Evolutionary conservation across 768 basidiomycete genomes (phyloP).

Genomic region (Asterophora lycoperdoides): DNA sequence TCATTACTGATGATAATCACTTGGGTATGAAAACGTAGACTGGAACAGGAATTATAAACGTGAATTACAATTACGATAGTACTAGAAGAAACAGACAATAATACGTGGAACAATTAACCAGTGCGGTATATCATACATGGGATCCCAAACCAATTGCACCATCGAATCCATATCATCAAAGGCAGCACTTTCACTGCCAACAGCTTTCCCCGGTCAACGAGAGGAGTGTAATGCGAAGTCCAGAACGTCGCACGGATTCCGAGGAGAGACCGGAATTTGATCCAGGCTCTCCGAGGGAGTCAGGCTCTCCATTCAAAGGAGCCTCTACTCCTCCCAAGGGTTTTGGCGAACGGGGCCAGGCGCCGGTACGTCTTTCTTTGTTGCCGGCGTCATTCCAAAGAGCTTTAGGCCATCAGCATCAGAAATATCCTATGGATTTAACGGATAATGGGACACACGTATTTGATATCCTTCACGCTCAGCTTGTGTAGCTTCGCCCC

Average conservation of each 20-base stretch:
- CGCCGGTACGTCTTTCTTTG: background rate
- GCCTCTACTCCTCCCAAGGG: background rate
- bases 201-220: too few relatives aligned
- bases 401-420: conserved; percentile 21
- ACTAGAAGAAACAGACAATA: too few relatives aligned
- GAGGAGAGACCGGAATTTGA: background rate
- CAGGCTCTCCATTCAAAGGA: too few relatives aligned
- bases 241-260: background rate
- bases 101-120: too few relatives aligned
- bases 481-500: conserved; percentile 59
- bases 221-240: background rate
- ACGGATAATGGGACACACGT: conserved; percentile 32
- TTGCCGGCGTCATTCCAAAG: conserved; percentile 31
- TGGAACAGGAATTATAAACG: too few relatives aligned
- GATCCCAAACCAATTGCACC: too few relatives aligned
- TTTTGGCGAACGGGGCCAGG: background rate
- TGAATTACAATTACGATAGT: too few relatives aligned
- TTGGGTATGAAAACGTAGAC: too few relatives aligned
- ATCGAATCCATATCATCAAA: too few relatives aligned
- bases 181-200: too few relatives aligned
- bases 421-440: background rate
- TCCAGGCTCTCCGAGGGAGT: background rate
- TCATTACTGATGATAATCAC: too few relatives aligned
- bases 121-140: too few relatives aligned
- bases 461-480: conserved; percentile 66